Percentiles rank a stretch among this genome's conserved stretches.
These are phyloP conservation scores for Mycothermus thermophilus DNA, from an alignment of 495 filamentous ascomycete genomes.

Conservation along the genomic window DNA sequence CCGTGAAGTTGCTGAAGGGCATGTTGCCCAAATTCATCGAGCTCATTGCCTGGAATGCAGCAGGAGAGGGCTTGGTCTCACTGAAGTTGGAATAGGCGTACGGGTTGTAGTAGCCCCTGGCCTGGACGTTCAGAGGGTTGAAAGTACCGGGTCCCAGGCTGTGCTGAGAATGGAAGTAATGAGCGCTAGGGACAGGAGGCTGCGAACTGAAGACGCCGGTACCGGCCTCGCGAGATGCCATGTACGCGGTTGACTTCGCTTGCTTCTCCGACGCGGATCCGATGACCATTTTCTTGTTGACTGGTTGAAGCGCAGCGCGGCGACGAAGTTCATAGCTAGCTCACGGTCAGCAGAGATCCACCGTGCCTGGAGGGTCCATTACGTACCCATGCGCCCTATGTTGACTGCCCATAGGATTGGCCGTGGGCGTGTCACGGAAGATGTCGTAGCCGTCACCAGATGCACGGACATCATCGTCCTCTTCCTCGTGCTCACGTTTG, in stretches of 20 bases:
- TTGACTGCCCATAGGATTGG: too few relatives aligned
- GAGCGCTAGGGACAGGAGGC: conserved; percentile 8
- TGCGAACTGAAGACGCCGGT: conserved; percentile 11
- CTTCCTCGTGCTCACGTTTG: too few relatives aligned
- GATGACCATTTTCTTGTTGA: too few relatives aligned
- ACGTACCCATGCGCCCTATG: too few relatives aligned
- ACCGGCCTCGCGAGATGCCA: too few relatives aligned
- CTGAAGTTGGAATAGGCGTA: conserved; percentile 18
- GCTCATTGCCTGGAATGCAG: conserved; percentile 13
- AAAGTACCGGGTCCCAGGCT: conserved; percentile 19
- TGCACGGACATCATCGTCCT: conserved; percentile 3
- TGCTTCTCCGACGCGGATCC: too few relatives aligned
- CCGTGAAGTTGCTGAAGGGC: conserved; percentile 8
- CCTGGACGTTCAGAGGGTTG: conserved; percentile 32
- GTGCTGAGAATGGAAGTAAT: conserved; percentile 22
- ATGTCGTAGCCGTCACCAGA: conserved; percentile 17
- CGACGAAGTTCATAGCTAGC: conserved; percentile 13
- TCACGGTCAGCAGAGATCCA: conserved; percentile 10
- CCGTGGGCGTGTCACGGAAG: conserved; percentile 19
- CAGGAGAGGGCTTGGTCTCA: conserved; percentile 16
- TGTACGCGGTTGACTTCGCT: too few relatives aligned
- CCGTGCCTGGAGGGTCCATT: conserved; percentile 18
- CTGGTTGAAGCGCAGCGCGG: conserved; percentile 11
- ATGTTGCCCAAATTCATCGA: conserved; percentile 11
- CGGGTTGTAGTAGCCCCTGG: conserved; percentile 18